Base-by-base conservation (phyloP, 192 early-diverging fungal species). In the Podila clonocystis region DNA sequence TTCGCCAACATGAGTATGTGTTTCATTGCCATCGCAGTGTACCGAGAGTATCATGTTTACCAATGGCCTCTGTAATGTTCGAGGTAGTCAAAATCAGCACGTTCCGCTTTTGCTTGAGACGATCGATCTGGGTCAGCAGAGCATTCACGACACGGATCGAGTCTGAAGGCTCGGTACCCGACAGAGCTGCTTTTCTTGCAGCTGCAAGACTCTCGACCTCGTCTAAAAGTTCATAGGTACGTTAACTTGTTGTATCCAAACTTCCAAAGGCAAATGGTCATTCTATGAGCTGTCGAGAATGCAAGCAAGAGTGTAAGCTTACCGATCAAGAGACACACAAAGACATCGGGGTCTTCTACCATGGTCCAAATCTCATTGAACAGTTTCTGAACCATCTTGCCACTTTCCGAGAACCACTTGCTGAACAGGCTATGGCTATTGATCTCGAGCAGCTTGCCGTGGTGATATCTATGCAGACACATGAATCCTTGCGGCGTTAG, bases 371-470 rank as follows among this genome's bases (percentile, higher is more conserved):
- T 85, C 50, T 84, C 75, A 28, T 75, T 55, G 84, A 91, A 94
- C 84, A 92, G 76, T 62, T 87, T 83, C 63, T 87, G 79, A 19
- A 93, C 90, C 62, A 92, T 75, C 68, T 94, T 94, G 15, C 90
- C 92, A 28, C 82, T 85, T 74, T 94, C 93, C 11, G 90, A 89
- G 72, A 91, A 94, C 85, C 89, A 94, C 72, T 94, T 94, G 61
- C 90, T 91, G 65, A 94, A 93, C 26, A 94, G 59, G 36, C 87
- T 89, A 73, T 92, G 92, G 29, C 87, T 86, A 69, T 93, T 93
- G 78, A 94, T 93, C 80, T 94, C 92, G 31, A 91, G 76, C 3
- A 94, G 83, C 58, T 88, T 91, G 0, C 85, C 77, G 33, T 84
- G 74, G 22, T 82, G 30, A 63, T 87, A 92, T 36, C 91, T 82